phyloP scores from a whole-genome alignment of 2,329 filamentous ascomycete genomes.

The Ambrosiella beaveri region DNA sequence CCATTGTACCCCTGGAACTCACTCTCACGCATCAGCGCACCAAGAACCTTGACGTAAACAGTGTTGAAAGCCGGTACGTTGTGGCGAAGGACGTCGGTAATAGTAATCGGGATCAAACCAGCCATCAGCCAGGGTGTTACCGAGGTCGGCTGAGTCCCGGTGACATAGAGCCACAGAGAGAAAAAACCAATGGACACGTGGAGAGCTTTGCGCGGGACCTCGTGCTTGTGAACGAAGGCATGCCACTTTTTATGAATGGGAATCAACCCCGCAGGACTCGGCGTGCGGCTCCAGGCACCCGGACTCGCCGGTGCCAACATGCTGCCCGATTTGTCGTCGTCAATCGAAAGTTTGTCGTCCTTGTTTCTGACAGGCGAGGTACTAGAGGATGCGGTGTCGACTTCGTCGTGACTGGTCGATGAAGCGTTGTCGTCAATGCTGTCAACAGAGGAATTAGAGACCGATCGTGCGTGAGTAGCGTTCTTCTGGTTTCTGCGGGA shows the following conservation, averaged over 20 bases:
- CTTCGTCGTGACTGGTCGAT: slow-evolving; percentile 2
- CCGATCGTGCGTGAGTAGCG: background rate
- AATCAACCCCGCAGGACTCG: slow-evolving; percentile 82
- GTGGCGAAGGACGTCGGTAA: slow-evolving; percentile 68
- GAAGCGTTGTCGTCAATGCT: slow-evolving; percentile 4
- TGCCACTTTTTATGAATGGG: slow-evolving; percentile 88
- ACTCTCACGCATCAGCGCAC: slow-evolving; percentile 90
- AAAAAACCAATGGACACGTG: slow-evolving; percentile 96
- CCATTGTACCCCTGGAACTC: slow-evolving; percentile 92
- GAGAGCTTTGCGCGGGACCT: slow-evolving; percentile 82
- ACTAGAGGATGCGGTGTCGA: slow-evolving; percentile 9
- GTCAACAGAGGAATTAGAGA: slow-evolving; percentile 6
- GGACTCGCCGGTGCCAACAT: slow-evolving; percentile 53
- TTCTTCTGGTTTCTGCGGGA: background rate
- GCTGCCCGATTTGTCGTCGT: slow-evolving; percentile 32
- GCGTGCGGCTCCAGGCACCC: slow-evolving; percentile 60
- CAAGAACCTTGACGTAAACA: slow-evolving; percentile 68
- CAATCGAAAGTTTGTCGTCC: background rate
- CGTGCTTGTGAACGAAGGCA: slow-evolving; percentile 85
- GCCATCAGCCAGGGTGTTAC: slow-evolving; percentile 76
- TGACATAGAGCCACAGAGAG: slow-evolving; percentile 68
- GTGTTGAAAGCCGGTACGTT: slow-evolving; percentile 66
- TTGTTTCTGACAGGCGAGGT: slow-evolving; percentile 2
- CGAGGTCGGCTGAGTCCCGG: slow-evolving; percentile 54
- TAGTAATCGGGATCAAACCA: slow-evolving; percentile 67